Conservation (phyloP, 2,329 filamentous ascomycete genomes). For the Orbilia ellipsospora region DNA sequence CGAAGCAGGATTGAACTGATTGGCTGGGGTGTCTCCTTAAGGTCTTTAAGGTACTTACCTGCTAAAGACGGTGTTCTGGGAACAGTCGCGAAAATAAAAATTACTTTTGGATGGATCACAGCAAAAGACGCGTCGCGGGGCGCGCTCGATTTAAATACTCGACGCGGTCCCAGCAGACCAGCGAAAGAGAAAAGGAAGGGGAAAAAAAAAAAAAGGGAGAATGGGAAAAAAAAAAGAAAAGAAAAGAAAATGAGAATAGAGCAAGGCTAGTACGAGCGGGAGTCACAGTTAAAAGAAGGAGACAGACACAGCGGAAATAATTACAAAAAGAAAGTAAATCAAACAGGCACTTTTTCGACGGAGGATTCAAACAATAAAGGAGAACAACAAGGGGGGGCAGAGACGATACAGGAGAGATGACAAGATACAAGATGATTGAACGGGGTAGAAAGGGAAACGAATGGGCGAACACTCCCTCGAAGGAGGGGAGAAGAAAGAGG, state of each 20-base stretch:
- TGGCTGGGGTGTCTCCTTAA: neutral
- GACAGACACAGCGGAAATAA: constrained; percentile 1
- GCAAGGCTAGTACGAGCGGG: neutral
- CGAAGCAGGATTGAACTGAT: neutral
- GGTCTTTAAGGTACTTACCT: neutral
- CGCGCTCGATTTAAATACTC: constrained; percentile 22
- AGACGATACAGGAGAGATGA: constrained; percentile 37
- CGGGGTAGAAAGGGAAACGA: constrained; percentile 19
- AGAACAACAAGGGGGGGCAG: constrained; percentile 3
- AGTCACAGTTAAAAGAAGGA: neutral
- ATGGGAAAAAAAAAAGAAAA: constrained; percentile 12
- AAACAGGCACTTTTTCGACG: constrained; percentile 8
- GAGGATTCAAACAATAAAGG: constrained; percentile 6
- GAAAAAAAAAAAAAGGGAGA: constrained; percentile 5
- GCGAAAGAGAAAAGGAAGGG: neutral
- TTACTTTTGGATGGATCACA: constrained; percentile 18
- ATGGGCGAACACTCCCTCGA: constrained; percentile 23
- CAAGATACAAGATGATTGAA: constrained; percentile 45
- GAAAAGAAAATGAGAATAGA: constrained; percentile 1
- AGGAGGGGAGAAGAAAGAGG: constrained; percentile 5
- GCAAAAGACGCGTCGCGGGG: constrained; percentile 51
- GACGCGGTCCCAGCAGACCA: constrained; percentile 13
- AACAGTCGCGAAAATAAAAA: constrained; percentile 32
- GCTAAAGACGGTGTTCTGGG: no score
- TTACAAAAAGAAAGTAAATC: constrained; percentile 9